Conservation (phyloP, 768 basidiomycete genomes). For the Pisolithus tinctorius region DNA sequence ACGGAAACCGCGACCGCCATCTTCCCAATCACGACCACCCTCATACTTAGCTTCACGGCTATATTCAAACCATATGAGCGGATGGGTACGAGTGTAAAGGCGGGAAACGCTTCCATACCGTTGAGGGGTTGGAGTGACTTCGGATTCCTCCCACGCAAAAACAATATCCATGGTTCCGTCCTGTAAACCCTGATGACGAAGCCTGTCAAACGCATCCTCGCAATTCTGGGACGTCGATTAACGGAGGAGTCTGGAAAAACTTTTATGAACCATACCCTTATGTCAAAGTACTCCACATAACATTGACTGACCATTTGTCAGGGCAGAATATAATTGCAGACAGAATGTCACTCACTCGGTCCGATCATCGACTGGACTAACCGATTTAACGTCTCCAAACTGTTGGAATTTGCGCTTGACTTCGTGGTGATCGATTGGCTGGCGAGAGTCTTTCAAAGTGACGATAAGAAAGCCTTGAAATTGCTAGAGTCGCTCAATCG, state of each 20-base stretch:
- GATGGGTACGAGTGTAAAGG: not conserved
- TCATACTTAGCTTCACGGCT: conserved; percentile 31
- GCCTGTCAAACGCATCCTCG: conserved; percentile 70
- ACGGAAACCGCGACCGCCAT: conserved; percentile 30
- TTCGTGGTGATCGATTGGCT: conserved; percentile 76
- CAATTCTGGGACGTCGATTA: conserved; percentile 44
- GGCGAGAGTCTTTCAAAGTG: conserved; percentile 64
- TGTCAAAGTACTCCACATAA: conserved; percentile 93
- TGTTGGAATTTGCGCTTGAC: conserved; percentile 80
- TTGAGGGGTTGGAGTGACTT: conserved; percentile 41
- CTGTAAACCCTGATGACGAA: conserved; percentile 71
- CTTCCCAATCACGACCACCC: conserved; percentile 43
- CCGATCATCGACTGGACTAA: conserved; percentile 60
- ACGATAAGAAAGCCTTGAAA: conserved; percentile 82
- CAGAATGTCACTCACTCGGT: conserved; percentile 41
- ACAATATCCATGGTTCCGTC: conserved; percentile 87
- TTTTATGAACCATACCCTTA: conserved; percentile 45
- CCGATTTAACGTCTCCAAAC: conserved; percentile 84
- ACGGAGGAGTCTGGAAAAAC: conserved; percentile 5
- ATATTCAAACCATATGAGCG: conserved; percentile 2
- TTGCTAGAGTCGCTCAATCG: conserved; percentile 38
- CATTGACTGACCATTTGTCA: conserved; percentile 54
- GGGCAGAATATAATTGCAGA: not conserved
- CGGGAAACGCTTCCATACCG: conserved; percentile 22
- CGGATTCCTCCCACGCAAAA: conserved; percentile 76